These are phyloP conservation scores for Paramecium sexaurelia DNA, from an alignment of 73 alveolate genomes.

Conservation along the genomic window DNA sequence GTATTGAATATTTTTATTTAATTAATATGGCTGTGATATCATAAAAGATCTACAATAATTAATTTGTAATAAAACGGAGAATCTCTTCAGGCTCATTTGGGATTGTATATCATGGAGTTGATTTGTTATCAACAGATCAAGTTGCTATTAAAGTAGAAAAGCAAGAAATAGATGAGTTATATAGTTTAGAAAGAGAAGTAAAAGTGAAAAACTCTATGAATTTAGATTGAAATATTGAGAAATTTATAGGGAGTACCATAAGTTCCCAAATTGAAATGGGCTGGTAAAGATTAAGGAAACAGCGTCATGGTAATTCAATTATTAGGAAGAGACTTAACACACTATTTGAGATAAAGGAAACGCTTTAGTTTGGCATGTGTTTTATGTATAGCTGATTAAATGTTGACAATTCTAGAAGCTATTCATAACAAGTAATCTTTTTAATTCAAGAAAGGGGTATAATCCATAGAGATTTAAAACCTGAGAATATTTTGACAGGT, in stretches of 20 bases:
- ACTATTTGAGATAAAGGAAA: neutral
- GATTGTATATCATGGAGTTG: conserved; percentile 81
- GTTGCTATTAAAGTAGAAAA: conserved; percentile 80
- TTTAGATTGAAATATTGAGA: neutral
- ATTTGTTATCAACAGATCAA: conserved; percentile 72
- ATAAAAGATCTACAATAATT: neutral
- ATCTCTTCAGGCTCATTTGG: conserved; percentile 91
- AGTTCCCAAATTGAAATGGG: conserved; percentile 56
- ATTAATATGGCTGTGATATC: neutral
- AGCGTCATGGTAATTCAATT: neutral
- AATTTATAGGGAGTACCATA: neutral
- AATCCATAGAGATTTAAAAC: conserved; percentile 83
- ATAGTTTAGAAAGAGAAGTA: conserved; percentile 48
- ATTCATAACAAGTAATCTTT: conserved; percentile 40
- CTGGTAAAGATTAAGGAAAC: conserved; percentile 14
- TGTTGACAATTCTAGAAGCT: conserved; percentile 30
- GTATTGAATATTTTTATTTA: neutral
- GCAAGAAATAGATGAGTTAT: conserved; percentile 10
- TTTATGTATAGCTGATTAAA: neutral
- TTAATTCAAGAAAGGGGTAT: conserved; percentile 53
- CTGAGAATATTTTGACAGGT: conserved; percentile 81
- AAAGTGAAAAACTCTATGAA: neutral
- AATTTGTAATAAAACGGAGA: neutral
- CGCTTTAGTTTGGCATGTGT: conserved; percentile 27
- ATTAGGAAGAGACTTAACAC: conserved; percentile 44